Base-by-base conservation (phyloP, 441 rosid genomes). In the Gossypium davidsonii region DNA sequence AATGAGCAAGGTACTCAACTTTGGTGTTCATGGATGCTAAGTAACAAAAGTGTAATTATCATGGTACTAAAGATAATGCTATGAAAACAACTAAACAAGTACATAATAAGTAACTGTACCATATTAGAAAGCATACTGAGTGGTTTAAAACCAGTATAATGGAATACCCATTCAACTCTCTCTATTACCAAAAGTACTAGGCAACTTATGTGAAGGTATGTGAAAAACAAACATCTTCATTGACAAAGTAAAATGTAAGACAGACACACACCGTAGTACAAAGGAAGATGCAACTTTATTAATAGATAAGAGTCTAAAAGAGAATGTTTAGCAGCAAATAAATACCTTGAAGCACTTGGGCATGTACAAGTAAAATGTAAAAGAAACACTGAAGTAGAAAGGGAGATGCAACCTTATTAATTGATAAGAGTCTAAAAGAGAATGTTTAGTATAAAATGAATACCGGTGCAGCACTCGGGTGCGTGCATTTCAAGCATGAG, bases 401-500 rank as follows among this genome's bases (percentile, higher is more conserved):
- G 10, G 53, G 17, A 51, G 67, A 64, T 55, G 57, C 71, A 55
- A 66, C 34, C 42, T 70, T 28, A 51, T 9, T 12, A 55, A 49
- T 39, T 9, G 12, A 61, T 28, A 26, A 72, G 15, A 51, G 51
- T 28, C 56, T 46, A 61, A 67, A 34, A 67, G 34, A 53, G 70
- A 44, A 44, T 11, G 65, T 37, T 63, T 59, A 68, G 57, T 28
- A 39, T 55, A 42, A 67, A 76, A 79, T 64, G 76, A 80, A 83
- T 93, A 96, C 99, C 96, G 94, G 97, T 76, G 96, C 92, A 76
- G 97, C 97, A 83, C 93, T 94, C 10, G 93, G 97, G 79, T 96
- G 94, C 51, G 89, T 87, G 82, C 97, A 91, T 73, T 89, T 88
- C 86, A 89, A 85, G 86, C 96, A 93, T 76, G 90, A 79, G 71